Evolutionary conservation across 441 rosid genomes (phyloP), one percentile per base, ranked within the genome.

Genomic region (Pelargonium citronellum): DNA sequence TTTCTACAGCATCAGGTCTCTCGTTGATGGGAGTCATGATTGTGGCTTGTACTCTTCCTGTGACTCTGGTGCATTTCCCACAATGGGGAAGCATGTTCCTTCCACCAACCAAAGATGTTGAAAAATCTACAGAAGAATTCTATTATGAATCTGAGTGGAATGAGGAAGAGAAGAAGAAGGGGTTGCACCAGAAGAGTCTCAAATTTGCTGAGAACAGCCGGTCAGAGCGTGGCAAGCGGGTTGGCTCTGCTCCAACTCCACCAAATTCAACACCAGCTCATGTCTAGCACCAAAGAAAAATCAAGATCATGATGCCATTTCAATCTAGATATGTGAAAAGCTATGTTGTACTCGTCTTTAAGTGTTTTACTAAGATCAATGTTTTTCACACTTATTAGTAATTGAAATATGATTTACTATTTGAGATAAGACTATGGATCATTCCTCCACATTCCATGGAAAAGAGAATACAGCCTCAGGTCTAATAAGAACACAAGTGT

Each of bases 61-160:
- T 85, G 44, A 67, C 81, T 0, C 67, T 89, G 12, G 86, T 89
- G 12, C 85, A 91, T 73, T 91, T 87, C 79, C 97, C 97, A 0
- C 93, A 91, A 66, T 91, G 97, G 95, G 93, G 97, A 11, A 77
- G 97, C 69, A 91, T 91, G 91, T 83, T 89, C 67, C 63, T 76
- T 24, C 79, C 88, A 2, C 76, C 91, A 0, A 83, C 97, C 0
- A 83, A 67, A 24, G 82, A 87, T 77, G 69, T 49, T 0, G 68
- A 15, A 1, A 87, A 77, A 67, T 80, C 82, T 1, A 84, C 83
- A 2, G 97, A 89, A 69, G 97, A 89, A 37, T 71, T 73, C 70
- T 91, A 91, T 53, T 89, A 91, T 55, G 75, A 62, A 1, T 81
- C 87, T 1, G 92, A 89, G 68, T 91, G 89, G 88, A 73, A 84